Evolutionary conservation across 805 yeast genomes (phyloP).

Genomic region (Lachancea kluyveri): DNA sequence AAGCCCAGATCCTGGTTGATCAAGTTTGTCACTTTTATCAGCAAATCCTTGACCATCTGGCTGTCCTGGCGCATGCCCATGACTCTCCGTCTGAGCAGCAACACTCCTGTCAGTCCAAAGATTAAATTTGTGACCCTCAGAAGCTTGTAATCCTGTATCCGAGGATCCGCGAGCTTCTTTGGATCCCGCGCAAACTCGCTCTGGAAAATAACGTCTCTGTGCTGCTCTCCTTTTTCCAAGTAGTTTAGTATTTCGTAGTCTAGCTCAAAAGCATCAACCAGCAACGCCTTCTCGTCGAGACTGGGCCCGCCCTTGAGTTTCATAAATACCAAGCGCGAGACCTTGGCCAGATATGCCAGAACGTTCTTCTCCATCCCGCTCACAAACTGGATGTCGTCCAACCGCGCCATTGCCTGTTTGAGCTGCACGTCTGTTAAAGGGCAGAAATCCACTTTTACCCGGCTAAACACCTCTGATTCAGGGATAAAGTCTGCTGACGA

Average conservation of each 20-base stretch:
- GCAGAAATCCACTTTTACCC: conserved; percentile 5
- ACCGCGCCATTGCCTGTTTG: conserved; percentile 19
- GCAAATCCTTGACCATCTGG: conserved; percentile 38
- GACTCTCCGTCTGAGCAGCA: conserved; percentile 54
- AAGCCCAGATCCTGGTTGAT: conserved; percentile 10
- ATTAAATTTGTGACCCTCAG: conserved; percentile 46
- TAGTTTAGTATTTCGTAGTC: conserved; percentile 29
- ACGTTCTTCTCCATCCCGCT: conserved; percentile 62
- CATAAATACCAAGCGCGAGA: conserved; percentile 30
- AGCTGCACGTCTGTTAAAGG: conserved; percentile 2
- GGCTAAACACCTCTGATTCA: background rate
- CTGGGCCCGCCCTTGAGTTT: conserved; percentile 10
- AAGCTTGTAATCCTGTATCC: conserved; percentile 17
- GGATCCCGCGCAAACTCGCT: background rate
- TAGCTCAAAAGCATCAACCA: conserved; percentile 35
- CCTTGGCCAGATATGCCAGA: conserved; percentile 50
- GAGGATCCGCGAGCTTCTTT: background rate
- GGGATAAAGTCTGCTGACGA: conserved; percentile 39
- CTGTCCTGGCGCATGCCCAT: conserved; percentile 43
- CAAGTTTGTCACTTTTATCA: conserved; percentile 9
- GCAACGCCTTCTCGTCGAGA: conserved; percentile 5
- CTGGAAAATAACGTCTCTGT: conserved; percentile 23
- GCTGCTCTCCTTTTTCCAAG: conserved; percentile 20
- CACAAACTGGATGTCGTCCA: conserved; percentile 49
- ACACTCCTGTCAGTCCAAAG: conserved; percentile 46